Base-by-base conservation (phyloP, 2,329 filamentous ascomycete species). In the Phyllosticta paracitricarpa region DNA sequence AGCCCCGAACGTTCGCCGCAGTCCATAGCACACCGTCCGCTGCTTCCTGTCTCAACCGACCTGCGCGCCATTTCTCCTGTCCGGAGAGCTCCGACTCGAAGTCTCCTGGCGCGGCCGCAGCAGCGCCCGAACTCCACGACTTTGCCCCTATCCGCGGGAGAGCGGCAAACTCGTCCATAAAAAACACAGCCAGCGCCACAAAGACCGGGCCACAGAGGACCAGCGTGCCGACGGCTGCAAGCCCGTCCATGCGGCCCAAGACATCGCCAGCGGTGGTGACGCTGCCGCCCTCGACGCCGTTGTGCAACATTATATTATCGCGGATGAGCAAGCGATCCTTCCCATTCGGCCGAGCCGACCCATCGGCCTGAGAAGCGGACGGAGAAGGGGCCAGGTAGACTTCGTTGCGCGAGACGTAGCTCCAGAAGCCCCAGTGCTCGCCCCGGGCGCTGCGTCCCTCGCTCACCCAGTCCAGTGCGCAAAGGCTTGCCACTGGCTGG, bases 401-500 rank as follows among this genome's bases (percentile, higher is more conserved):
- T 75, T 99, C 94, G 70, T 97, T 97, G 65, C 89, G 82, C 9
- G 91, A 91, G 62, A 80, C 84, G 85, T 94, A 97, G 64, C 81
- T 82, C 61, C 82, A 78, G 63, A 97, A 86, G 66, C 86, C 87
- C 94, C 94, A 99, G 65, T 90, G 82, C 75, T 99, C 94, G 25
- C 91, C 92, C 55, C 89, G 84, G 4, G 94, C 92, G 4, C 81
- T 84, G 19, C 94, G 84, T 7, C 94, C 94, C 69, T 93, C 89
- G 2, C 87, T 95, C 6, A 97, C 91, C 94, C 94, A 99, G 73
- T 99, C 94, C 54, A 96, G 78, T 2, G 96, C 81, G 70, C 91
- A 95, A 14, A 97, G 76, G 51, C 87, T 76, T 65, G 63, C 60
- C 51, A 24, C 30, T 17, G 48, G 54, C 3, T 40, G 26, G 24